A percentile compares a stretch with the other conserved stretches of the same genome.
phyloP scores from a whole-genome alignment of 352 stramenopile species.

The Albugo candida region DNA sequence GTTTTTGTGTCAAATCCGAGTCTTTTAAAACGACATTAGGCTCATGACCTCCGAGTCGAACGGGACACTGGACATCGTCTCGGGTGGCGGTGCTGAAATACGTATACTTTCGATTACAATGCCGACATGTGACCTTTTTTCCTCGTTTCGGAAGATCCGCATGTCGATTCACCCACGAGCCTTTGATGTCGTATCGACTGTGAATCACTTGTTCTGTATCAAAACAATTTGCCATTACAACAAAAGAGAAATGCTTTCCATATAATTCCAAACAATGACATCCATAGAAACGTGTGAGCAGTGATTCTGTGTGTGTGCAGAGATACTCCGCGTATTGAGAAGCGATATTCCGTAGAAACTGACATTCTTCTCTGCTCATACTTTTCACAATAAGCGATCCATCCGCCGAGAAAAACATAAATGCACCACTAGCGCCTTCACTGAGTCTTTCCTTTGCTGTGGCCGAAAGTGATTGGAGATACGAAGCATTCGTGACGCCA shows the following conservation, averaged over 20 bases:
- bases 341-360: conserved; percentile 71
- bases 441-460: conserved; percentile 77
- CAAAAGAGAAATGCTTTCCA: conserved; percentile 81
- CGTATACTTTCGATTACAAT: conserved; percentile 75
- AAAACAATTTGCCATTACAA: conserved; percentile 87
- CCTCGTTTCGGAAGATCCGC: conserved; percentile 60
- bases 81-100: conserved; percentile 28
- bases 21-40: conserved; percentile 80
- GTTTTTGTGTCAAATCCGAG: conserved; percentile 75
- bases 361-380: conserved; percentile 73
- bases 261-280: conserved; percentile 82
- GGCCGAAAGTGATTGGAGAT: conserved; percentile 63
- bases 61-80: conserved; percentile 55
- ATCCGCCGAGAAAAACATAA: conserved; percentile 85
- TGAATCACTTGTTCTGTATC: conserved; percentile 78
- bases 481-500: conserved; percentile 67
- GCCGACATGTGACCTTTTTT: conserved; percentile 74
- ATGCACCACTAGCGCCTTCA: conserved; percentile 75
- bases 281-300: conserved; percentile 81
- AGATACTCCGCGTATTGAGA: conserved; percentile 78
- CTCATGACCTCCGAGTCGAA: conserved; percentile 58
- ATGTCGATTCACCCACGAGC: conserved; percentile 77
- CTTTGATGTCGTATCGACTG: conserved; percentile 82
- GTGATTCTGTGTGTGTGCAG: conserved; percentile 58
- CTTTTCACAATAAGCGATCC: conserved; percentile 82